Base-by-base conservation (phyloP, 805 yeast genomes). In the Kodamaea nitidulidarum region DNA sequence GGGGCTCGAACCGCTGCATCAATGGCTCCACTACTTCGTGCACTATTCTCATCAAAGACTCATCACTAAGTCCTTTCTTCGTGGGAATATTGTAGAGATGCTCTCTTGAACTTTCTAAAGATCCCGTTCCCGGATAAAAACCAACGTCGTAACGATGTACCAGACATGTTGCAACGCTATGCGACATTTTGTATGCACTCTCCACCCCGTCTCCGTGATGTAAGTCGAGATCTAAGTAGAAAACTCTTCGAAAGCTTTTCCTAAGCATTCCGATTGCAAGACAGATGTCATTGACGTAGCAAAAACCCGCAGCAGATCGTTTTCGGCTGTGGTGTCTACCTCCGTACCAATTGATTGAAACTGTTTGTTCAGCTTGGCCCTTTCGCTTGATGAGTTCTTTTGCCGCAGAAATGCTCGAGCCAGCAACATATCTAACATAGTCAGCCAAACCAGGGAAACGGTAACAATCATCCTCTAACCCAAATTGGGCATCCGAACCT, bases 141-240 rank as follows among this genome's bases (percentile, higher is more conserved):
- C 88, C 88, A 2, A 69, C 39, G 40, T 80, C 91, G 45, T 58
- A 66, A 21, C 84, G 52, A 57, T 84, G 95, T 2, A 83, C 43
- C 1, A 88, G 81, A 15, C 81, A 62, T 1, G 85, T 80, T 37
- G 73, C 56, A 0, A 84, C 84, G 22, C 70, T 72, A 28, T 68
- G 64, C 1, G 83, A 73, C 43, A 61, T 68, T 44, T 67, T 60
- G 58, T 81, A 84, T 0, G 88, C 87, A 2, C 65, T 61, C 36
- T 81, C 81, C 4, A 84, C 91, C 0, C 88, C 95, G 55, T 84
- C 90, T 0, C 91, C 90, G 56, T 84, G 90, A 54, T 84, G 95
- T 6, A 84, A 55, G 56, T 84, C 95, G 5, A 84, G 57, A 55
- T 84, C 95, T 3, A 84, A 55, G 49, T 84, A 84, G 50, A 79